Conservation (phyloP, 1,284 basidiomycete genomes). For the Moesziomyces parantarcticus region DNA sequence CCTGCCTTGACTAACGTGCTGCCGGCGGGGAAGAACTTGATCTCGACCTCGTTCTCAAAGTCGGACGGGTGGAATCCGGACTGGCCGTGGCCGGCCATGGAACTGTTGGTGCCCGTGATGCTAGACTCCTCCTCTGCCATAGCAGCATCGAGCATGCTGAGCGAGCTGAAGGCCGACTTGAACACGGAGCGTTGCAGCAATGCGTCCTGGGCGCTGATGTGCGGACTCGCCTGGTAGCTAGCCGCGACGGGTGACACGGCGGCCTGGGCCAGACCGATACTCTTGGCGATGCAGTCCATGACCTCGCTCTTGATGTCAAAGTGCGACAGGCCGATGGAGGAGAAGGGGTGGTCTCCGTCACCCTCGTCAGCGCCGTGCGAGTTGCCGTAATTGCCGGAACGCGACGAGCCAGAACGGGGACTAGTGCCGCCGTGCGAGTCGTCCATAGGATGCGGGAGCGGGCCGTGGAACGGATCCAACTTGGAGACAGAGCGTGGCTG, state of each 20-base stretch:
- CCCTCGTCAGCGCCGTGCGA: constrained; percentile 8
- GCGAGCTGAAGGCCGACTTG: constrained; percentile 82
- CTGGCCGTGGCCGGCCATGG: constrained; percentile 41
- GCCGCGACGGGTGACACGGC: constrained; percentile 55
- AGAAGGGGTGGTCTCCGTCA: constrained; percentile 32
- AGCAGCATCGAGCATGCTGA: constrained; percentile 75
- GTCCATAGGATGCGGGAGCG: constrained; percentile 38
- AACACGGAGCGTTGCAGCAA: constrained; percentile 69
- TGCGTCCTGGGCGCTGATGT: constrained; percentile 48
- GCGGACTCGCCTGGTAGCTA: constrained; percentile 66
- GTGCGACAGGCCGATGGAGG: constrained; percentile 70
- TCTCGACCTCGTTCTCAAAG: constrained; percentile 94
- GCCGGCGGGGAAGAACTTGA: constrained; percentile 89
- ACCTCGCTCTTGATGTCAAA: constrained; percentile 93
- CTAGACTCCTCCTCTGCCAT: constrained; percentile 58
- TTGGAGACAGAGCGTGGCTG: constrained; percentile 37
- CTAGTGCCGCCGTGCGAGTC: constrained; percentile 26
- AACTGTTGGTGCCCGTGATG: constrained; percentile 50
- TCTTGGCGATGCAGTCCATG: constrained; percentile 96
- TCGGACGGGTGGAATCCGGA: constrained; percentile 69
- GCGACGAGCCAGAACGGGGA: constrained; percentile 22
- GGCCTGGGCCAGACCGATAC: constrained; percentile 92
- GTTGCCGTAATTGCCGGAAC: constrained; percentile 11
- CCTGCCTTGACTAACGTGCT: constrained; percentile 87
- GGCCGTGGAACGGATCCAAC: constrained; percentile 43